Base-by-base conservation (phyloP, 75 land plant genomes). In the Pinus tabuliformis region DNA sequence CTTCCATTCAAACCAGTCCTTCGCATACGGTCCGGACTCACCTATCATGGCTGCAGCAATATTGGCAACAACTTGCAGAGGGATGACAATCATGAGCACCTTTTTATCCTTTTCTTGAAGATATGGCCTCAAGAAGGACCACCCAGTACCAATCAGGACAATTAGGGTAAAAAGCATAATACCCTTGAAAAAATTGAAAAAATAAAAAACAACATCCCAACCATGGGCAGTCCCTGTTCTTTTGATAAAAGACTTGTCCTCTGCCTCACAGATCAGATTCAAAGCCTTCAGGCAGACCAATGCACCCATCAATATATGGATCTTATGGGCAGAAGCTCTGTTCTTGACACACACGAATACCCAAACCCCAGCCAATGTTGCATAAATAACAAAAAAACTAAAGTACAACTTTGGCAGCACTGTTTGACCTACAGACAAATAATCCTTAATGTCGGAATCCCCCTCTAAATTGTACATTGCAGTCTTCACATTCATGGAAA, bases 11-110 rank as follows among this genome's bases (percentile, higher is more conserved):
- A 80, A 61, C 73, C 83, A 82, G 22, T 78, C 82, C 45, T 74
- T 78, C 30, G 84, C 74, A 56, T 76, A 78, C 24, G 84, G 84
- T 6, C 82, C 77, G 3, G 82, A 57, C 59, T 76, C 54, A 54
- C 49, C 83, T 45, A 81, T 81, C 59, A 78, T 82, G 26, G 79
- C 58, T 22, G 52, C 24, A 20, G 82, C 82, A n/a, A 73, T 52
- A 63, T 81, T 81, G 26, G 83, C 83, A 54, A 81, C 45, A 56
- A 81, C 83, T 70, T 81, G 84, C 71, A 82, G 73, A 78, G 83
- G 82, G 13, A 82, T 79, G 54, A 82, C 84, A 17, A 78, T 76
- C 84, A 82, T 82, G 17, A 82, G 70, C 57, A 82, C 82, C 83
- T 82, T 73, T 76, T 78, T 82, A 68, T 82, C 82, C 72, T 79